Evolutionary conservation across 2,329 filamentous ascomycete genomes (phyloP), one percentile per base, ranked within the genome.

Genomic region (Ophiostoma piceae): DNA sequence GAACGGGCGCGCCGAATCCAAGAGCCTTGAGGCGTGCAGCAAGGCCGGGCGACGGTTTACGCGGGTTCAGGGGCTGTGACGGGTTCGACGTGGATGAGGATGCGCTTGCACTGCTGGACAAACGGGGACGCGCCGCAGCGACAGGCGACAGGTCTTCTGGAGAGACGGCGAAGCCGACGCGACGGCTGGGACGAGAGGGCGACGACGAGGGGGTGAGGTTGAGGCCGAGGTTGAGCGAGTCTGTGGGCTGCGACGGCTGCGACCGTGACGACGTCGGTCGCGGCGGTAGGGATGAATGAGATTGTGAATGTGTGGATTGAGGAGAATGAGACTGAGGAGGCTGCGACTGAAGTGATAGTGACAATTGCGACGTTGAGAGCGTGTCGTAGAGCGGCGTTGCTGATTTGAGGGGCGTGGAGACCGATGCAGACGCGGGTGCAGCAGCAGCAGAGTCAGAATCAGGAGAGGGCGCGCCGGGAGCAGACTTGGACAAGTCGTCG

Each of bases 21-120:
- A 90, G 81, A 60, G 87, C 87, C 76, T 87, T 88, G 69, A 90
- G 82, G 76, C 87, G 85, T 71, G 87, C 87, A 74, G 87, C 87
- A 68, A 90, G 80, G 54, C 87, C 87, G 57, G 87, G 87, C 12
- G 87, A 88, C 1, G 87, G 85, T 77, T 87, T 88, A 75, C 87
- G 85, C 67, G 78, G 76, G 69, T 79, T 76, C 35, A 70, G 37
- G 70, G 12, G 60, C 57, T 11, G 62, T 37, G 14, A 39, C 29
- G 11, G 71, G 35, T 2, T 67, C 16, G 71, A 76, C 70, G 74
- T 73, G 71, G 72, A 71, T 70, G 75, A 71, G 69, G 73, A 74
- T 54, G 75, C 71, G 32, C 62, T 64, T 22, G 65, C 37, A 35
- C n/a, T 32, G 65, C 39, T 66, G 19, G 65, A 66, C n/a, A 47